Evolutionary conservation across 192 early-diverging fungal species (phyloP).

Genomic region (Lunasporangiospora selenospora): DNA sequence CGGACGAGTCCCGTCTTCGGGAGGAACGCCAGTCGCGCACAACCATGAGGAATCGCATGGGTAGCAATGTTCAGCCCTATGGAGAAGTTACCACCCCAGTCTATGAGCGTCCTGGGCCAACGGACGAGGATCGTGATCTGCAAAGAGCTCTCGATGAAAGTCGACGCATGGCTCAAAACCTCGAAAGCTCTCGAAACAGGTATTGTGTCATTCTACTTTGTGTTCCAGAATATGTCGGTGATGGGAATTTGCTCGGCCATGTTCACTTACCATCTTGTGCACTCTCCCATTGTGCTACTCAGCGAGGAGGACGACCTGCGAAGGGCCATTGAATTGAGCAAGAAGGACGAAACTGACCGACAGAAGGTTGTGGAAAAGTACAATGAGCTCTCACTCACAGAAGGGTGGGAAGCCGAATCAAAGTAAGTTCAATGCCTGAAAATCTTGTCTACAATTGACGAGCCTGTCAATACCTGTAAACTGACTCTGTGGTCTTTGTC

Average conservation of each 20-base stretch:
- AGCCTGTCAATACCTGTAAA: too few species aligned
- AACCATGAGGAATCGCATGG: constrained; percentile 65
- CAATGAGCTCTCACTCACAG: constrained; percentile 12
- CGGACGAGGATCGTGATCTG: constrained; percentile 81
- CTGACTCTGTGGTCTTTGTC: too few species aligned
- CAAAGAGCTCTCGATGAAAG: constrained; percentile 84
- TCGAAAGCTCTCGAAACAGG: constrained; percentile 4
- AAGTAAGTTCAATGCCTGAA: background rate
- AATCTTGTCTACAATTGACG: too few species aligned
- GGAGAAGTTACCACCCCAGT: constrained; percentile 10
- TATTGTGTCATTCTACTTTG: background rate
- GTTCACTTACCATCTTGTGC: constrained; percentile 2
- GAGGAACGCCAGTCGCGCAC: constrained; percentile 72
- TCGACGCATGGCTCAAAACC: constrained; percentile 60
- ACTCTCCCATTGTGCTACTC: background rate
- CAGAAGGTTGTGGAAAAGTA: constrained; percentile 9
- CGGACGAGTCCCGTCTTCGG: constrained; percentile 76
- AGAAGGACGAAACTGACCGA: constrained; percentile 44
- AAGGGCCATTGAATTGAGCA: constrained; percentile 43
- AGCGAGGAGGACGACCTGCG: constrained; percentile 40
- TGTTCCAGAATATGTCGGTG: background rate
- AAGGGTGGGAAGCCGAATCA: constrained; percentile 12
- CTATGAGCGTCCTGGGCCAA: constrained; percentile 44
- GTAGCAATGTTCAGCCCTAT: constrained; percentile 36
- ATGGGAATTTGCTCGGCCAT: background rate